Conservation (phyloP, 1,284 basidiomycete species). For the Wallemia hederae region DNA sequence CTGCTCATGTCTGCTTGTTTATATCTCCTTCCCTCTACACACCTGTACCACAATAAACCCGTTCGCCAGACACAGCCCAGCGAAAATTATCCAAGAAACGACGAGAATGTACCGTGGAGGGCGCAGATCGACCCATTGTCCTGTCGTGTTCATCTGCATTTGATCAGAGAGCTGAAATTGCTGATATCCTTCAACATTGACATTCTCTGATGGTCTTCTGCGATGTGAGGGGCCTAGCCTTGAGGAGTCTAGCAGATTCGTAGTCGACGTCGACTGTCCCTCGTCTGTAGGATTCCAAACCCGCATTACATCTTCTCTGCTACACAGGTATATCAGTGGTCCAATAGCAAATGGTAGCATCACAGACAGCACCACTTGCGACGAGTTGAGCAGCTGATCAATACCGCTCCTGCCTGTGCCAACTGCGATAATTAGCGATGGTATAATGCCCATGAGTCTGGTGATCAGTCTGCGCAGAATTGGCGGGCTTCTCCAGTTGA, state of each 20-base stretch:
- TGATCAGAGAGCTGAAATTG: background rate
- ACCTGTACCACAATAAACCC: background rate
- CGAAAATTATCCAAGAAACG: background rate
- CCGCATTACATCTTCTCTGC: slow-evolving; percentile 36
- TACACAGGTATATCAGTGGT: slow-evolving; percentile 47
- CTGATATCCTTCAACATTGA: background rate
- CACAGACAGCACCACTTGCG: slow-evolving; percentile 42
- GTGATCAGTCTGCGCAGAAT: slow-evolving; percentile 50
- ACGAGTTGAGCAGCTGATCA: slow-evolving; percentile 50
- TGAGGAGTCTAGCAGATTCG: background rate
- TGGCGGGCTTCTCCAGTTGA: slow-evolving; percentile 63
- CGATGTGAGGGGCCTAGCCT: background rate
- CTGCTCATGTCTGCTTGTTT: background rate
- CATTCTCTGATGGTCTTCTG: background rate
- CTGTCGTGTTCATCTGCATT: background rate
- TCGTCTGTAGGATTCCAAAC: slow-evolving; percentile 17
- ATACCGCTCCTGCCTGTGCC: slow-evolving; percentile 45
- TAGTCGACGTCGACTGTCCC: background rate
- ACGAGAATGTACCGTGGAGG: background rate
- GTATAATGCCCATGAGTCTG: slow-evolving; percentile 56
- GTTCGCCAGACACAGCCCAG: background rate
- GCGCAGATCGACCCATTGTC: background rate
- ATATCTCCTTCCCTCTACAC: background rate
- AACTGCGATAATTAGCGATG: slow-evolving; percentile 48
- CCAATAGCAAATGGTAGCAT: slow-evolving; percentile 63